Evolutionary conservation across 2,329 filamentous ascomycete species (phyloP).

Genomic region (Aspergillus ruber): DNA sequence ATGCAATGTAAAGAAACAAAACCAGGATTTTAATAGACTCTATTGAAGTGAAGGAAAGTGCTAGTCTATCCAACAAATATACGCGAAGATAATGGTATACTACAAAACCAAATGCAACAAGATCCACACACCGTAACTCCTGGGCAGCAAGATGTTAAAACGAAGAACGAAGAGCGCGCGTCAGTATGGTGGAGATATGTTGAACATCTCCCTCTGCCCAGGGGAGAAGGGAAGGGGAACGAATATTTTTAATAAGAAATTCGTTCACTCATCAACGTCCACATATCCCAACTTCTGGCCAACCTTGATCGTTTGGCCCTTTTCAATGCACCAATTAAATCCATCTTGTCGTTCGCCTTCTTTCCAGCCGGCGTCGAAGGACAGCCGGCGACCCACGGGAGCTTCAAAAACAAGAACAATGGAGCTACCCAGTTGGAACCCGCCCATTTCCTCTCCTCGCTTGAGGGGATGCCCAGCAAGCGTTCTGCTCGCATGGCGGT

Average conservation of each 20-base stretch:
- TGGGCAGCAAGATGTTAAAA: not conserved
- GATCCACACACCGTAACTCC: not conserved
- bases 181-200: not conserved
- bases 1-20: too few relatives aligned
- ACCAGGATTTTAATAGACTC: not conserved
- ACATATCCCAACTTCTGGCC: constrained; percentile 79
- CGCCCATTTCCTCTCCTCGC: constrained; percentile 94
- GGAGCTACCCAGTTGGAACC: constrained; percentile 91
- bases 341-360: constrained; percentile 56
- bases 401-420: constrained; percentile 96
- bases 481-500: constrained; percentile 67
- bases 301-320: constrained; percentile 82
- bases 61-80: not conserved
- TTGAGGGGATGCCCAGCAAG: constrained; percentile 77
- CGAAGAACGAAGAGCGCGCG: not conserved
- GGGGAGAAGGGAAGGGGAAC: not conserved
- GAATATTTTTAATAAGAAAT: not conserved
- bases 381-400: constrained; percentile 56
- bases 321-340: constrained; percentile 80
- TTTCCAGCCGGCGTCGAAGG: constrained; percentile 56
- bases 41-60: not conserved
- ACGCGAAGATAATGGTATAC: constrained; percentile 6
- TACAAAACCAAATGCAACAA: constrained; percentile 2
- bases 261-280: constrained; percentile 16
- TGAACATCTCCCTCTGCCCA: not conserved